Percentiles rank a stretch among this genome's conserved stretches.
phyloP scores from a whole-genome alignment of 1,284 basidiomycete genomes.

The Sporisorium graminicola region DNA sequence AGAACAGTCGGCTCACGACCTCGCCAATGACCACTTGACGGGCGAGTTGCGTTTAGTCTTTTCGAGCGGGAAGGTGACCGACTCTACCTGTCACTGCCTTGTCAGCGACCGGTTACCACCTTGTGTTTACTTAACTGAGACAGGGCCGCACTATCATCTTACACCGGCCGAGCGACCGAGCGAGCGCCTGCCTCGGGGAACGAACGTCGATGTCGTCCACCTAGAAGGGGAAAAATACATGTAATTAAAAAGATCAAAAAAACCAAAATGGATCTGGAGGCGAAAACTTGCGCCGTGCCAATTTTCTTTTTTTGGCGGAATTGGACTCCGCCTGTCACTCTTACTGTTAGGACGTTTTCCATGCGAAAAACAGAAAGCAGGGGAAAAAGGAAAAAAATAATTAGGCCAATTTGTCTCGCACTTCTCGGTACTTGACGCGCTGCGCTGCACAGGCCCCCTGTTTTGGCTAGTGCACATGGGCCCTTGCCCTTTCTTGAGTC shows the following conservation, averaged over 20 bases:
- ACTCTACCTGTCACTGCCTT: background rate
- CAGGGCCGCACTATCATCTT: background rate
- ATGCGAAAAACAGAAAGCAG: background rate
- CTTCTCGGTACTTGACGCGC: background rate
- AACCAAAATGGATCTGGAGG: background rate
- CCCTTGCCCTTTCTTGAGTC: background rate
- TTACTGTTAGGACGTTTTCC: constrained; percentile 2
- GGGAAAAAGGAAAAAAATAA: background rate
- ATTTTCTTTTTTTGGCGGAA: background rate
- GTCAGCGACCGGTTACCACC: background rate
- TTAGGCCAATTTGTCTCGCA: background rate
- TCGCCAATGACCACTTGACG: no score
- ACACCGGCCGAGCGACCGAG: background rate
- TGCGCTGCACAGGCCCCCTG: constrained; percentile 2
- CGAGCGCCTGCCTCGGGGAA: background rate
- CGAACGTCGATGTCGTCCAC: background rate
- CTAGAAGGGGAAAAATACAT: background rate
- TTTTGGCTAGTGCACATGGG: background rate
- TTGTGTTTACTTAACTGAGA: background rate
- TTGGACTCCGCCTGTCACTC: constrained; percentile 6
- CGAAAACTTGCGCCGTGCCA: background rate
- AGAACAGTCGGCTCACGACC: no score
- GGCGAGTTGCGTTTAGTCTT: background rate
- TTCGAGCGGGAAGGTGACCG: background rate
- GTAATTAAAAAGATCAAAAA: background rate